Evolutionary conservation across 495 filamentous ascomycete species (phyloP), one percentile per base, ranked within the genome.

Genomic region (Aspergillus nanangensis): DNA sequence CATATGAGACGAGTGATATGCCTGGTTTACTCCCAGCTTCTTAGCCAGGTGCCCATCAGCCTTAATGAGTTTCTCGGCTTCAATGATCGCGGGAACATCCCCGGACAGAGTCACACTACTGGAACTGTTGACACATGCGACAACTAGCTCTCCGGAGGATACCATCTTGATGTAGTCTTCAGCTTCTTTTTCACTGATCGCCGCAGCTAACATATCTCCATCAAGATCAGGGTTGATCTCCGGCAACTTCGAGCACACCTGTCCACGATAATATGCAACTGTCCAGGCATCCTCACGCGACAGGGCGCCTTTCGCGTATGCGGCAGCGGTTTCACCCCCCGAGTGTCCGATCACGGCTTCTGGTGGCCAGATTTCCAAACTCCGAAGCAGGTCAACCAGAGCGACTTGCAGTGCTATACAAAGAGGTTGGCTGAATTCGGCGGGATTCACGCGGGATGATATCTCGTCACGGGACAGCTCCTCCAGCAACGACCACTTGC

Each of bases 1-100:
- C 71, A 77, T 77, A 18, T 74, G 67, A 5, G 54, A 57, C 8
- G 66, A 69, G 42, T 77, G 83, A 46, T 87, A 87, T 0, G 82
- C 82, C 1, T 66, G 73, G 24, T 76, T 67, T 4, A 81, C 69
- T 11, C 50, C 45, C 1, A 83, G 53, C 18, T 63, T 55, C 2
- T 71, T 54, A 0, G 65, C 61, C 37, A 79, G 80, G 14, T 62
- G 60, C 2, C 52, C 44, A 13, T 69, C 44, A 3, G 45, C 48
- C 0, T 58, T 47, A 0, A 81, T 41, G 3, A 53, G 32, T 0
- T 46, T 40, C 19, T 66, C 48, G 4, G 70, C 56, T 2, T 60
- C 27, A 1, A 70, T 41, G 8, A 83, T 58, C 0, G 50, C 48
- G 4, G 58, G 60, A 10, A 53, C 50, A 33, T 64, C 58, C 34